These are phyloP conservation scores for Dittrichia graveolens DNA, from an alignment of 129 eudicot genomes.

Conservation along the genomic window DNA sequence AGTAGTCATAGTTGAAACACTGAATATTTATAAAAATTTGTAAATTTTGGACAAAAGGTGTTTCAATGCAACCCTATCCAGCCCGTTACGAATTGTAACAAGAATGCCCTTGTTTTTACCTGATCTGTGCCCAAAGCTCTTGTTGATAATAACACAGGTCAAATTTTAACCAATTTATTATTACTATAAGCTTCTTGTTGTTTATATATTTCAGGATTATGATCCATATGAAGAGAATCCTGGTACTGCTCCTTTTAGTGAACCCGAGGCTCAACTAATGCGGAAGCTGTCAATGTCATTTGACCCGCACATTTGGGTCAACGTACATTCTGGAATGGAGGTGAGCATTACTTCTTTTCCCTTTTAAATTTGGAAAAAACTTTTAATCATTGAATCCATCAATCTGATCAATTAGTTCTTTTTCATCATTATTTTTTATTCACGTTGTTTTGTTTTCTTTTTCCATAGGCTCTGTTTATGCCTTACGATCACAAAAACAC, in stretches of 20 bases:
- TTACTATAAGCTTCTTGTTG: not conserved
- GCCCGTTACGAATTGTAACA: too few relatives aligned
- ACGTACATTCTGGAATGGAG: constrained; percentile 99
- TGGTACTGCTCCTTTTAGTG: constrained; percentile 90
- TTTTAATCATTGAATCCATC: not conserved
- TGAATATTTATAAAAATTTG: too few relatives aligned
- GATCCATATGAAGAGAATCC: constrained; percentile 97
- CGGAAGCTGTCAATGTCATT: constrained; percentile 73
- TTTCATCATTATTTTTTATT: constrained; percentile 3
- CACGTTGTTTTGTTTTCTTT: not conserved
- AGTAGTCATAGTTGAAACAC: too few relatives aligned
- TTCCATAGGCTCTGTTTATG: constrained; percentile 83
- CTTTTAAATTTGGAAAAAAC: not conserved
- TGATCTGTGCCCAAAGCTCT: too few relatives aligned
- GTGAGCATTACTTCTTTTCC: constrained; percentile 38
- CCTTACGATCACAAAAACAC: constrained; percentile 97
- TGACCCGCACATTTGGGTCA: constrained; percentile 96
- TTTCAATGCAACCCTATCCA: too few relatives aligned
- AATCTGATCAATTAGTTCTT: not conserved
- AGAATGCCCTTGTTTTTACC: too few relatives aligned
- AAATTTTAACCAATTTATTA: not conserved
- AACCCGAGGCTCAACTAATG: constrained; percentile 92
- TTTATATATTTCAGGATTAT: constrained; percentile 53
- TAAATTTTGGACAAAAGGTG: too few relatives aligned
- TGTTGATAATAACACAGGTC: not conserved